Percentiles rank a stretch among this genome's conserved stretches.
phyloP scores from a whole-genome alignment of 1,139 yeast species.

The Lodderomyces theae region DNA sequence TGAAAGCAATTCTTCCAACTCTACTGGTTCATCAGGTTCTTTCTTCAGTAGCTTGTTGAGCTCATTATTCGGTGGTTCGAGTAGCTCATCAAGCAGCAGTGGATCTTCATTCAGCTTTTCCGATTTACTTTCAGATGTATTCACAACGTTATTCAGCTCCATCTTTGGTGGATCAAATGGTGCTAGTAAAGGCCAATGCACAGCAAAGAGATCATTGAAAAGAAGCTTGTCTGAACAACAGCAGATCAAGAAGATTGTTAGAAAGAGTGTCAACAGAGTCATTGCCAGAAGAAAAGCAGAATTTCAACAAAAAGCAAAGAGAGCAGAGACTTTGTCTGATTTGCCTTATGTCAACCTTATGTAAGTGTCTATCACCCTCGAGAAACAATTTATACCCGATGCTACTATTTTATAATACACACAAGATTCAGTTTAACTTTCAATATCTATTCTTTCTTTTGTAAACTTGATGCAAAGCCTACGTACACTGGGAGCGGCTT shows the following conservation, averaged over 20 bases:
- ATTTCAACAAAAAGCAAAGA: conserved; percentile 3
- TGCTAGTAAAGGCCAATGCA: conserved; percentile 12
- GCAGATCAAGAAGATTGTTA: conserved; percentile 19
- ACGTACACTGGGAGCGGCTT: too few species aligned
- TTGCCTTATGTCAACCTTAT: conserved; percentile 2
- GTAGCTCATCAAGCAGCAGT: conserved; percentile 7
- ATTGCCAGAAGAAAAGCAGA: conserved; percentile 12
- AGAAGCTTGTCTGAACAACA: conserved; percentile 18
- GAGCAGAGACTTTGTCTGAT: conserved; percentile 6
- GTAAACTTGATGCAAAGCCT: neutral
- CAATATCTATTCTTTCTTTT: neutral
- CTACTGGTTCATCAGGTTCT: conserved; percentile 17
- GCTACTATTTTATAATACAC: neutral
- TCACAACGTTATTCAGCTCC: conserved; percentile 12
- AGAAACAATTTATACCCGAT: neutral
- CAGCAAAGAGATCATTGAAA: conserved; percentile 6
- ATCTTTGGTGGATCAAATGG: conserved; percentile 14
- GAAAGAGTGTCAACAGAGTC: conserved; percentile 16
- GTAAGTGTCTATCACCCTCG: too few species aligned
- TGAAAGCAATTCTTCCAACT: conserved; percentile 17
- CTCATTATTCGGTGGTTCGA: conserved; percentile 9
- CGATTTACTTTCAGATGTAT: conserved; percentile 11
- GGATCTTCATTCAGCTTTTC: conserved; percentile 3
- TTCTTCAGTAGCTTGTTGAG: conserved; percentile 11
- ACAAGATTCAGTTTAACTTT: neutral